Conservation (phyloP, 2,329 filamentous ascomycete genomes). For the Exophiala dermatitidis region DNA sequence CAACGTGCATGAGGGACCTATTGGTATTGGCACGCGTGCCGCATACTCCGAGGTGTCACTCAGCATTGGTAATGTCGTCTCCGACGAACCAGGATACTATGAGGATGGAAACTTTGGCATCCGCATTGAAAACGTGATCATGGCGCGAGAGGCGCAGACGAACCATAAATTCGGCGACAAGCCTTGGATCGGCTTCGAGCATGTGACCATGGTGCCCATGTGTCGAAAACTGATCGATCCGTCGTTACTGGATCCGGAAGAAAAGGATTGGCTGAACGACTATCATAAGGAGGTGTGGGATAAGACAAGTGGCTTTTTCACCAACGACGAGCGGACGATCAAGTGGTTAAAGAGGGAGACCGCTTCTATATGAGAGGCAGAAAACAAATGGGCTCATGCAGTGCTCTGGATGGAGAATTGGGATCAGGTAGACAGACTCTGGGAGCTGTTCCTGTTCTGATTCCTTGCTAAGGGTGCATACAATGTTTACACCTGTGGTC, state of each 20-base stretch:
- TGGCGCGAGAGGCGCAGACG: slow-evolving; percentile 83
- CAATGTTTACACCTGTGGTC: too few relatives aligned
- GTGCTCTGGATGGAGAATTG: too few relatives aligned
- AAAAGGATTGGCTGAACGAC: slow-evolving; percentile 80
- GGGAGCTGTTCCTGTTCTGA: too few relatives aligned
- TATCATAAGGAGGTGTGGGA: slow-evolving; percentile 75
- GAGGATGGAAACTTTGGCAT: slow-evolving; percentile 93
- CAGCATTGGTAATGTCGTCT: slow-evolving; percentile 87
- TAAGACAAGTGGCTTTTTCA: slow-evolving; percentile 73
- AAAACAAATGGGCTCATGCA: background rate
- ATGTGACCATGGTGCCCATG: slow-evolving; percentile 94
- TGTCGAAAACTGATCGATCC: slow-evolving; percentile 81
- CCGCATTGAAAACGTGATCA: slow-evolving; percentile 90
- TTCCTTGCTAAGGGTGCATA: too few relatives aligned
- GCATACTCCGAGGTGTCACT: slow-evolving; percentile 88
- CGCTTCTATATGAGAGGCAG: slow-evolving; percentile 16
- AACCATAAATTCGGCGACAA: slow-evolving; percentile 86
- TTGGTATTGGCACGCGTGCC: slow-evolving; percentile 86
- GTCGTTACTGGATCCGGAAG: slow-evolving; percentile 60
- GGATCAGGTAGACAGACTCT: too few relatives aligned
- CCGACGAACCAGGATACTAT: slow-evolving; percentile 94
- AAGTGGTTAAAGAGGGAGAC: slow-evolving; percentile 76
- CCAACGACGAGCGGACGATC: slow-evolving; percentile 61
- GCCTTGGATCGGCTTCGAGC: slow-evolving; percentile 89
- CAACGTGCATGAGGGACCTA: slow-evolving; percentile 95